Conservation (phyloP, 768 basidiomycete genomes). For the Lactarius sp. region DNA sequence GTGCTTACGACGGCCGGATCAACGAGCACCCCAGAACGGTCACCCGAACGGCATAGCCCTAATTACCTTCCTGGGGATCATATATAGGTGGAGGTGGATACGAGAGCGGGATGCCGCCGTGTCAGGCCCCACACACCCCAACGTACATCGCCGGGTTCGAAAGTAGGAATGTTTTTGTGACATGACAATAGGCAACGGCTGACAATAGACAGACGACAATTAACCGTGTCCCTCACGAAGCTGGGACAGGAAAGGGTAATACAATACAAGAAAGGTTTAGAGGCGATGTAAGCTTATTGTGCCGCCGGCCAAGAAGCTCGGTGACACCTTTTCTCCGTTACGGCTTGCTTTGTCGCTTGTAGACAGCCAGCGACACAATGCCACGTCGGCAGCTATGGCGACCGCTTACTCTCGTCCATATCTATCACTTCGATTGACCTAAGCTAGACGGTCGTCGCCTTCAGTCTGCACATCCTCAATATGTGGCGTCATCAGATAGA, state of each 20-base stretch:
- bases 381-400: conserved; percentile 10
- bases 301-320: not conserved
- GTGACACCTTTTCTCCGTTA: not conserved
- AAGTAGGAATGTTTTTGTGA: too few relatives aligned
- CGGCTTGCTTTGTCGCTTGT: not conserved
- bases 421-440: not conserved
- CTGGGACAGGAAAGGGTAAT: not conserved
- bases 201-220: not conserved
- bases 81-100: too few relatives aligned
- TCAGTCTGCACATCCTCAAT: not conserved
- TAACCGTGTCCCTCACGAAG: not conserved
- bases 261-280: not conserved
- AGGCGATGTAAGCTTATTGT: not conserved
- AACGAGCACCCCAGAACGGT: not conserved
- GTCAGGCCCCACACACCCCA: too few relatives aligned
- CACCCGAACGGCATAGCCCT: not conserved
- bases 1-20: not conserved
- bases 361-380: not conserved
- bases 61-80: not conserved
- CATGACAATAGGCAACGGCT: too few relatives aligned
- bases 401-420: not conserved
- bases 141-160: too few relatives aligned
- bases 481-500: not conserved
- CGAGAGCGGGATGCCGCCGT: too few relatives aligned
- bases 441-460: not conserved